Percentiles rank a stretch among this genome's conserved stretches.
Conservation (phyloP, 2,329 filamentous ascomycete species). For the Fusarium buxicola region DNA sequence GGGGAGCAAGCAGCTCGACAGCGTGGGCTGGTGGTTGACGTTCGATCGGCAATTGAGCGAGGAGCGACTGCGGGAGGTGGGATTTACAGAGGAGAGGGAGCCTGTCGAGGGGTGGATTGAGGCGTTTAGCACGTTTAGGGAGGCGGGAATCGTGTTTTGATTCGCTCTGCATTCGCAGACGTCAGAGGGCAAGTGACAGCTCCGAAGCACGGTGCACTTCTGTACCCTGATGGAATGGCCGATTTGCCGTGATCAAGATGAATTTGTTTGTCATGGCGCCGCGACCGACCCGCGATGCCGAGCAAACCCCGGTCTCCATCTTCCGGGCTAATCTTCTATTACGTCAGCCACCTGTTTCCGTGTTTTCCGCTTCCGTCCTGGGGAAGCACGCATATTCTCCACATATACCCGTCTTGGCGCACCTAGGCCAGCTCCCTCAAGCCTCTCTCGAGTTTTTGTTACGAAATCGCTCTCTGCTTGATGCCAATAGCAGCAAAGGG, state of each 20-base stretch:
- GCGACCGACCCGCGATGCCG: conserved; percentile 17
- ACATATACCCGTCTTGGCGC: conserved; percentile 27
- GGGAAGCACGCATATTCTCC: conserved; percentile 1
- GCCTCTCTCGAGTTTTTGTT: conserved; percentile 39
- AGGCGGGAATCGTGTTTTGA: conserved; percentile 9
- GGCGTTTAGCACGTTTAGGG: conserved; percentile 4
- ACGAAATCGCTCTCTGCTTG: conserved; percentile 39
- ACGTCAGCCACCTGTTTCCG: too few relatives aligned
- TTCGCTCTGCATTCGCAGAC: too few relatives aligned
- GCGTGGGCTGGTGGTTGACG: conserved; percentile 59
- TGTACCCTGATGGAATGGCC: too few relatives aligned
- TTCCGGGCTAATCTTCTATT: too few relatives aligned
- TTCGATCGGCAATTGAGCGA: conserved; percentile 61
- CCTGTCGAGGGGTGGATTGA: conserved; percentile 45
- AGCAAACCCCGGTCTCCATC: conserved; percentile 16
- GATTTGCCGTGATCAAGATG: neutral
- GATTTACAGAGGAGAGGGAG: conserved; percentile 54
- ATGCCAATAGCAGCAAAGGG: conserved; percentile 38
- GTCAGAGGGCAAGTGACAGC: too few relatives aligned
- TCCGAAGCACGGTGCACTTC: too few relatives aligned
- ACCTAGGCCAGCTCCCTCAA: conserved; percentile 4
- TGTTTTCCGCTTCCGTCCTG: neutral
- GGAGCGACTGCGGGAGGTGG: conserved; percentile 52
- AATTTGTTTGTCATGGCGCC: conserved; percentile 21
- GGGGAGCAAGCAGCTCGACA: conserved; percentile 54